phyloP scores from a whole-genome alignment of 169 alveolate genomes.

The Plasmodium fragile region DNA sequence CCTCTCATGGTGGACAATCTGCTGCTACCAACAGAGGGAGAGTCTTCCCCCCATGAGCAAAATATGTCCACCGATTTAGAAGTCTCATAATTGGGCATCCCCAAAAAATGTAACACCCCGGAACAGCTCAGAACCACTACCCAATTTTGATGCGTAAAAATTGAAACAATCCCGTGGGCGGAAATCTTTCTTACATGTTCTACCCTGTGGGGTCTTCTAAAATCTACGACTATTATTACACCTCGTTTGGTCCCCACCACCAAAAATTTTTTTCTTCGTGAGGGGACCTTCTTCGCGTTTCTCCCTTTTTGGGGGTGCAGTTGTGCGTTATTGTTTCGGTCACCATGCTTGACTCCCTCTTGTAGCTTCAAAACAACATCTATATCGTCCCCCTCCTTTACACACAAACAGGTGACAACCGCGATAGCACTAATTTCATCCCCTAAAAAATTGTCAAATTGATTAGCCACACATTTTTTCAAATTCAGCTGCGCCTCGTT shows the following conservation, averaged over 20 bases:
- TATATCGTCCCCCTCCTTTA: constrained; percentile 10
- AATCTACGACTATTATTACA: constrained; percentile 13
- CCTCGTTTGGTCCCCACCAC: constrained; percentile 48
- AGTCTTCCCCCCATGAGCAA: background rate
- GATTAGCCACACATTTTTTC: background rate
- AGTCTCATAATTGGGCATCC: constrained; percentile 6
- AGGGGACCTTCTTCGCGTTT: background rate
- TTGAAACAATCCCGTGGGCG: constrained; percentile 19
- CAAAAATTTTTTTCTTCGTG: constrained; percentile 10
- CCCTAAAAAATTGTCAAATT: background rate
- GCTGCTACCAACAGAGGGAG: background rate
- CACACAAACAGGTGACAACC: constrained; percentile 8
- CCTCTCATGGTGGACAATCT: background rate
- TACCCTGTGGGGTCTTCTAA: constrained; percentile 44
- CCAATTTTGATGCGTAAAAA: constrained; percentile 44
- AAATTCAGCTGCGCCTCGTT: background rate
- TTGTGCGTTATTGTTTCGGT: background rate
- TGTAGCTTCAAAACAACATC: constrained; percentile 9
- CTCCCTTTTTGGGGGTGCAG: background rate
- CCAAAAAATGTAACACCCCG: constrained; percentile 36
- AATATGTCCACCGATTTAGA: constrained; percentile 16
- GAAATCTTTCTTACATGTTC: constrained; percentile 38
- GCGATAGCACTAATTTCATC: constrained; percentile 36
- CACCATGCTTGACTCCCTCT: background rate
- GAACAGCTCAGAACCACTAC: constrained; percentile 21